Evolutionary conservation across 371 early-diverging fungal species (phyloP).

Genomic region (Rhizopus arrhizus): DNA sequence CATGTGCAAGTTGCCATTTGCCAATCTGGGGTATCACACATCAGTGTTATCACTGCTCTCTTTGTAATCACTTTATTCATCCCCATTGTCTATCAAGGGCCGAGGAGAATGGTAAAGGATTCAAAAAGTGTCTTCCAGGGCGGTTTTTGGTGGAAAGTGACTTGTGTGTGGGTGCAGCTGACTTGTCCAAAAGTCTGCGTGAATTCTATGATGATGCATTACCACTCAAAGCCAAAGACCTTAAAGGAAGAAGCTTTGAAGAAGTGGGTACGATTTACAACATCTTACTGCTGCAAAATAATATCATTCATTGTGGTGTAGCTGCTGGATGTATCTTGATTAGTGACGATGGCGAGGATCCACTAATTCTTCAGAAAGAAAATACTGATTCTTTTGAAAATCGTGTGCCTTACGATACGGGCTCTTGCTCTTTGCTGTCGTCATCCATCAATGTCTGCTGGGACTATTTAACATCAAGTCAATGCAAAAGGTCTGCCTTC

Average conservation of each 20-base stretch:
- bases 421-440: conserved; percentile 17
- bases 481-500: conserved; percentile 34
- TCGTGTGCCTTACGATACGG: background rate
- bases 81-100: conserved; percentile 39
- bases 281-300: conserved; percentile 40
- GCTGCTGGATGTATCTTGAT: conserved; percentile 48
- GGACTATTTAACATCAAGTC: conserved; percentile 25
- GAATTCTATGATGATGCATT: conserved; percentile 34
- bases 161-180: conserved; percentile 25
- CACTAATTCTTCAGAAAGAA: conserved; percentile 9
- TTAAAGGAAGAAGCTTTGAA: conserved; percentile 38
- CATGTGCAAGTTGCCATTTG: conserved; percentile 53
- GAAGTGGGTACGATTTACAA: conserved; percentile 43
- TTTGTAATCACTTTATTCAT: conserved; percentile 58
- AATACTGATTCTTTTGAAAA: background rate
- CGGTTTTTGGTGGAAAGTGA: conserved; percentile 38
- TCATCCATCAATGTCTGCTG: conserved; percentile 33
- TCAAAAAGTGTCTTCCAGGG: conserved; percentile 26
- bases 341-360: conserved; percentile 26
- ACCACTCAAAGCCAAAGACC: conserved; percentile 17
- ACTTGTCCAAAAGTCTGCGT: conserved; percentile 20
- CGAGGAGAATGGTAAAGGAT: conserved; percentile 10
- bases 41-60: conserved; percentile 58
- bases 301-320: conserved; percentile 45
- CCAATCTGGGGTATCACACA: conserved; percentile 63